Percentiles rank a stretch among this genome's conserved stretches.
Evolutionary conservation across 225 moss, liverwort and hornwort species (phyloP).

Genomic region (Pleurozium schreberi): DNA sequence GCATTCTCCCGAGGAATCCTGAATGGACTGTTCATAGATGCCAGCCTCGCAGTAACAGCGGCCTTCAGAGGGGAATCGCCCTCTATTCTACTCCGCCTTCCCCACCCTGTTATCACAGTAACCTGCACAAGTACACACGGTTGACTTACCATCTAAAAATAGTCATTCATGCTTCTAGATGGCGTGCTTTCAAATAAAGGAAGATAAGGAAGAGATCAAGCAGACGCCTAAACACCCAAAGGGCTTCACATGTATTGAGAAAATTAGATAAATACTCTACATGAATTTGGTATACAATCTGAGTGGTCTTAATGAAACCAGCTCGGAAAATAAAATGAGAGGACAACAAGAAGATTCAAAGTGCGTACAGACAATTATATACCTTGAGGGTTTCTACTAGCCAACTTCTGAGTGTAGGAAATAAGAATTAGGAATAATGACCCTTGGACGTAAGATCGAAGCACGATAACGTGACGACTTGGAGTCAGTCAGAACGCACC

Average conservation of each 20-base stretch:
- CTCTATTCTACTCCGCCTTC: slow-evolving; percentile 49
- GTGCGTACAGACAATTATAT: not conserved
- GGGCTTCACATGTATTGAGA: not conserved
- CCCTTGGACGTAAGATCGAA: not conserved
- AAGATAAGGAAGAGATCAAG: slow-evolving; percentile 2
- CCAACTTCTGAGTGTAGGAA: not conserved
- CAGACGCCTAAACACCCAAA: not conserved
- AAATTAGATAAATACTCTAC: not conserved
- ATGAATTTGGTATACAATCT: not conserved
- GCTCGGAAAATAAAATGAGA: not conserved
- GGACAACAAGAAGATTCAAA: not conserved
- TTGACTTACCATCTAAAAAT: not conserved
- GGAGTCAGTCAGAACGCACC: not conserved
- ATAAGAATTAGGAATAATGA: not conserved
- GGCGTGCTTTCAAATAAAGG: not conserved
- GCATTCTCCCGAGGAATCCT: slow-evolving; percentile 47
- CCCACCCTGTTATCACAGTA: slow-evolving; percentile 65
- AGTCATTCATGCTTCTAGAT: not conserved
- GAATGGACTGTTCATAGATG: slow-evolving; percentile 61
- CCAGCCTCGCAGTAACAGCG: slow-evolving; percentile 33
- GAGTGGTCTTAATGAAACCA: not conserved
- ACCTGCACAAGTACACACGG: slow-evolving; percentile 19
- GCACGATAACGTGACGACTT: not conserved
- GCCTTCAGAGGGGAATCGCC: slow-evolving; percentile 62
- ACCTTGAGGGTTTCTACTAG: not conserved